Conservation (phyloP, 1,284 basidiomycete genomes). For the Irpex sp. region DNA sequence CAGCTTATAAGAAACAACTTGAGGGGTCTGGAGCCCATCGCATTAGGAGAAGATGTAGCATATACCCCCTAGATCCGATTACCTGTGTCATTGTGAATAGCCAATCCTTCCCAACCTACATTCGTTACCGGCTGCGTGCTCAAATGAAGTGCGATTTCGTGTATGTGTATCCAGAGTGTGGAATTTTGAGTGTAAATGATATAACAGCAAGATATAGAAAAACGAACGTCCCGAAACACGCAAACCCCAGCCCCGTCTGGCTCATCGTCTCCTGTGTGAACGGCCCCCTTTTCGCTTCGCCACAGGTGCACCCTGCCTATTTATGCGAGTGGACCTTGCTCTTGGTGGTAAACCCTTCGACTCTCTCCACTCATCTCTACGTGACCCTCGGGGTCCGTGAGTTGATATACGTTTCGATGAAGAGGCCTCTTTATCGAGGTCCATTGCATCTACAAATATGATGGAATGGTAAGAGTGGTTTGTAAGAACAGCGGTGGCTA, state of each 20-base stretch:
- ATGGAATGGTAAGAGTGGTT: conserved; percentile 20
- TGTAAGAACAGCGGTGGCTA: conserved; percentile 10
- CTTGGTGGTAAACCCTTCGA: conserved; percentile 75
- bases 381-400: conserved; percentile 76
- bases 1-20: neutral
- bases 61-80: neutral
- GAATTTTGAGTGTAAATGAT: neutral
- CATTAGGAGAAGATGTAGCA: neutral
- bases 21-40: neutral
- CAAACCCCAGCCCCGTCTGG: neutral
- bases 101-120: neutral
- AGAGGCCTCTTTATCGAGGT: conserved; percentile 48
- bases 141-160: neutral
- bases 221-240: neutral
- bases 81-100: neutral
- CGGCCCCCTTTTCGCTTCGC: conserved; percentile 74
- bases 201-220: neutral
- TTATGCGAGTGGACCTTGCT: conserved; percentile 62
- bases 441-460: conserved; percentile 56
- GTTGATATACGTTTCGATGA: conserved; percentile 66
- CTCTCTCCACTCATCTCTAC: conserved; percentile 78
- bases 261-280: conserved; percentile 73
- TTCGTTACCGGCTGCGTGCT: neutral
- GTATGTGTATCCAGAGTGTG: neutral
- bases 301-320: conserved; percentile 69